Percentiles rank a stretch among this genome's conserved stretches.
phyloP scores from a whole-genome alignment of 1,284 basidiomycete genomes.

The Meira nashicola region DNA sequence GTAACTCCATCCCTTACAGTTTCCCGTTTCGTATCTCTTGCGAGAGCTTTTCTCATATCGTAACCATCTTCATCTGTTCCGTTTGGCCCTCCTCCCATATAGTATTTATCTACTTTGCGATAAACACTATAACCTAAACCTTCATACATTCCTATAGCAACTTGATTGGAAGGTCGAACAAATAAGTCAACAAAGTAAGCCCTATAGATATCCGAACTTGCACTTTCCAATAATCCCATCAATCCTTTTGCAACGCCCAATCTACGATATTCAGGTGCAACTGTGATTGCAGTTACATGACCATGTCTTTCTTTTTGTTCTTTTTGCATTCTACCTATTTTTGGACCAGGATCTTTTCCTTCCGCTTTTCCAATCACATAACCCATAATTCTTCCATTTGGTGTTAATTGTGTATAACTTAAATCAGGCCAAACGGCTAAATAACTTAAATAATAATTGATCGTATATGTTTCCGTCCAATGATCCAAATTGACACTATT shows the following conservation, averaged over 20 bases:
- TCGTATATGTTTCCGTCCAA: slow-evolving; percentile 88
- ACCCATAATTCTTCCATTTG: slow-evolving; percentile 24
- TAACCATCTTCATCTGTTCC: slow-evolving; percentile 76
- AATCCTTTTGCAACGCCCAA: slow-evolving; percentile 74
- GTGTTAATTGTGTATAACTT: slow-evolving; percentile 66
- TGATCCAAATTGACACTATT: slow-evolving; percentile 89
- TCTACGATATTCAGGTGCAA: slow-evolving; percentile 83
- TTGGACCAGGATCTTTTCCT: slow-evolving; percentile 28
- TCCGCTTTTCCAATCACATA: slow-evolving; percentile 47
- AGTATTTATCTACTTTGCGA: slow-evolving; percentile 76
- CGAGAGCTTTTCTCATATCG: slow-evolving; percentile 66
- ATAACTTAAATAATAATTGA: slow-evolving; percentile 79
- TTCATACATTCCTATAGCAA: slow-evolving; percentile 74
- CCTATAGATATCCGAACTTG: slow-evolving; percentile 61
- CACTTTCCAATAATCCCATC: slow-evolving; percentile 73
- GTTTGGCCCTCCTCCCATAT: slow-evolving; percentile 66
- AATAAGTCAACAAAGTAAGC: slow-evolving; percentile 86
- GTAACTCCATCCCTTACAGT: slow-evolving; percentile 31
- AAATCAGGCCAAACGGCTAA: slow-evolving; percentile 84
- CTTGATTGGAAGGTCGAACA: slow-evolving; percentile 65
- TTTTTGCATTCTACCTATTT: slow-evolving; percentile 1
- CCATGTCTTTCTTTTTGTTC: slow-evolving; percentile 36
- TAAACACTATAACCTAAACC: slow-evolving; percentile 80
- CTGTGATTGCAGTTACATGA: slow-evolving; percentile 83
- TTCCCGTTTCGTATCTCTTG: slow-evolving; percentile 29